Percentiles rank a stretch among this genome's conserved stretches.
Evolutionary conservation across 768 basidiomycete species (phyloP).

Genomic region (Steccherinum ochraceum): DNA sequence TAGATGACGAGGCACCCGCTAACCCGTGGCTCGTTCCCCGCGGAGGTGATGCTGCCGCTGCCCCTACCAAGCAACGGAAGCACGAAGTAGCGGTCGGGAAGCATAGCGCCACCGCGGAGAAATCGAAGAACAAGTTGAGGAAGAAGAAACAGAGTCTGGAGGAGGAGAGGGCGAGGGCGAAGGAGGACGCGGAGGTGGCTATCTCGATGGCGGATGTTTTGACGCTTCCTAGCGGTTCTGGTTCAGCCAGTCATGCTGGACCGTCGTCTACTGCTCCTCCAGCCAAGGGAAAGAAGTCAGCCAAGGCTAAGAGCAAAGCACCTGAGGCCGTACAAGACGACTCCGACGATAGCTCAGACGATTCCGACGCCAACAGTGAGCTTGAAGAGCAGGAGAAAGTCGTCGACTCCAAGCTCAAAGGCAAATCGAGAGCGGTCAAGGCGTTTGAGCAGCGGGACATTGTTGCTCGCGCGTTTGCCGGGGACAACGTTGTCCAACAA

Average conservation of each 20-base stretch:
- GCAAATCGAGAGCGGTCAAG: conserved; percentile 34
- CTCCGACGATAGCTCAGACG: conserved; percentile 26
- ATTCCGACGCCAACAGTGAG: conserved; percentile 58
- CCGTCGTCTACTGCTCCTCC: background rate
- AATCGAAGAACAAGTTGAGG: conserved; percentile 69
- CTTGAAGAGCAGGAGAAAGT: conserved; percentile 61
- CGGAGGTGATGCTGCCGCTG: conserved; percentile 16
- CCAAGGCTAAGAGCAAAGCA: background rate
- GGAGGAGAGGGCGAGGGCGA: conserved; percentile 50
- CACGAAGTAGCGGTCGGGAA: conserved; percentile 73
- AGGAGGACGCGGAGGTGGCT: conserved; percentile 76
- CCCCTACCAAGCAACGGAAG: conserved; percentile 54
- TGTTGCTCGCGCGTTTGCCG: conserved; percentile 92
- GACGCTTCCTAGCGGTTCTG: conserved; percentile 10
- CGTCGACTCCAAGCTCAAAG: conserved; percentile 36
- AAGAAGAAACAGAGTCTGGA: conserved; percentile 53
- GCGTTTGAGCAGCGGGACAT: conserved; percentile 90
- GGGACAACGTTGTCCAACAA: conserved; percentile 90
- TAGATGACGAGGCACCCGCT: conserved; percentile 12
- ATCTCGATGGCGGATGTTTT: conserved; percentile 57
- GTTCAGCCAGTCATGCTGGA: too few relatives aligned
- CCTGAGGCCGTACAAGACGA: conserved; percentile 4
- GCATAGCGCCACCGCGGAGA: conserved; percentile 49
- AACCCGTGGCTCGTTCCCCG: conserved; percentile 80
- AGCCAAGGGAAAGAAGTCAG: conserved; percentile 13